Conservation (phyloP, 345 rosid genomes). For the Eucalyptus pauciflora region DNA sequence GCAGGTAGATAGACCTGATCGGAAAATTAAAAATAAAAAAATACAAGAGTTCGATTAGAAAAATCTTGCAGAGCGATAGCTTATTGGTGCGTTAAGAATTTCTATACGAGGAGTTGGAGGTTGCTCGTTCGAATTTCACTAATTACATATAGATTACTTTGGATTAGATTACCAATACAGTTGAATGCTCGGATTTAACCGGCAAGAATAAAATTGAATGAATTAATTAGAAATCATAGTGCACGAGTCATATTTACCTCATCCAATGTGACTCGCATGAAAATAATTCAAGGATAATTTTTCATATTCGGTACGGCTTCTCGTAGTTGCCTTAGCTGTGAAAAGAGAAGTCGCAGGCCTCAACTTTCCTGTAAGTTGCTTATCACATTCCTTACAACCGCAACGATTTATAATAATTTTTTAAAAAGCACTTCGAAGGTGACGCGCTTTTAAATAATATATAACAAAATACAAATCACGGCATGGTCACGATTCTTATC, state of each 20-base stretch:
- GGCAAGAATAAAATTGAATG: neutral
- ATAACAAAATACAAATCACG: too few species aligned
- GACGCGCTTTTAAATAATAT: rapidly evolving
- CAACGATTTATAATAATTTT: neutral
- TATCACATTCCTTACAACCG: rapidly evolving
- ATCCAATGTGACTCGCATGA: neutral
- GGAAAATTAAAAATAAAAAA: neutral
- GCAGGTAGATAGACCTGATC: neutral
- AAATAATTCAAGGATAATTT: neutral
- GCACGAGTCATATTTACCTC: neutral
- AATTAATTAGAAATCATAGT: neutral
- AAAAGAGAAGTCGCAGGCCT: neutral
- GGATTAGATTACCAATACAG: too few species aligned
- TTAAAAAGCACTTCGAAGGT: rapidly evolving
- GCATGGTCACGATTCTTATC: neutral
- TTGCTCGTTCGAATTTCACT: neutral
- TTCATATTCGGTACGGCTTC: neutral
- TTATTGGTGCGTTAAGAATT: neutral
- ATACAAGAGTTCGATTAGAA: neutral
- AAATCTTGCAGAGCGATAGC: rapidly evolving
- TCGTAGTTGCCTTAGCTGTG: neutral
- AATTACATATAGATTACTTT: too few species aligned
- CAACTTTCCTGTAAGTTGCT: neutral
- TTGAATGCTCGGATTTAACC: too few species aligned
- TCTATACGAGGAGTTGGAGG: rapidly evolving